phyloP scores from a whole-genome alignment of 1,284 basidiomycete genomes.

The Naganishia cerealis region DNA sequence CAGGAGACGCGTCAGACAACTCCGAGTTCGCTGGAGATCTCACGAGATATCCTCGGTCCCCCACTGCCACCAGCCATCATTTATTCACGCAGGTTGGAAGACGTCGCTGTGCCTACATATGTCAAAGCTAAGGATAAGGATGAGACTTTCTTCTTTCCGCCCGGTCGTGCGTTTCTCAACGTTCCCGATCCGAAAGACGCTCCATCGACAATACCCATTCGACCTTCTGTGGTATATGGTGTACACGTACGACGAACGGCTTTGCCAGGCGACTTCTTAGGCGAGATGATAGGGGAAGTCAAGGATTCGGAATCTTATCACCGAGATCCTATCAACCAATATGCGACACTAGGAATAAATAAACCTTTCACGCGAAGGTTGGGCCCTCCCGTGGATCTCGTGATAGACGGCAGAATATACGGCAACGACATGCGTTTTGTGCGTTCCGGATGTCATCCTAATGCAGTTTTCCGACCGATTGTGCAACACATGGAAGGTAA shows the following conservation, averaged over 20 bases:
- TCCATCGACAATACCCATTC: constrained; percentile 40
- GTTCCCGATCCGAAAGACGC: constrained; percentile 24
- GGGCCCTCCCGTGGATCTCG: constrained; percentile 74
- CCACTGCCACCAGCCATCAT: constrained; percentile 51
- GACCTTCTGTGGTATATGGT: constrained; percentile 41
- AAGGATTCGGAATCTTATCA: constrained; percentile 48
- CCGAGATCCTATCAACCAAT: constrained; percentile 60
- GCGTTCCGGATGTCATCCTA: constrained; percentile 82
- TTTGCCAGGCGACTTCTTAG: constrained; percentile 44
- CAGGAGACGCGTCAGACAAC: background rate
- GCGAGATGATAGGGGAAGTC: constrained; percentile 51
- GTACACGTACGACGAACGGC: constrained; percentile 45
- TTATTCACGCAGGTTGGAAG: constrained; percentile 40
- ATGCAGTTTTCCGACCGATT: constrained; percentile 78
- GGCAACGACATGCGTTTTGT: constrained; percentile 75
- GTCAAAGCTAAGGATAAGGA: constrained; percentile 43
- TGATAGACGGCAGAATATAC: constrained; percentile 77
- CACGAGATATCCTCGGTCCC: constrained; percentile 55
- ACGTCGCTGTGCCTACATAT: constrained; percentile 37
- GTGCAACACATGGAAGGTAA: constrained; percentile 33
- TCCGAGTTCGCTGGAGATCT: constrained; percentile 37
- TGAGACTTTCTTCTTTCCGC: constrained; percentile 38
- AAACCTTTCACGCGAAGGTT: constrained; percentile 74
- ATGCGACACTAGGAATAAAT: constrained; percentile 57
- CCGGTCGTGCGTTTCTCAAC: constrained; percentile 21